Percentiles rank a stretch among this genome's conserved stretches.
phyloP scores from a whole-genome alignment of 768 basidiomycete genomes.

The Xerocomellus intermedius region DNA sequence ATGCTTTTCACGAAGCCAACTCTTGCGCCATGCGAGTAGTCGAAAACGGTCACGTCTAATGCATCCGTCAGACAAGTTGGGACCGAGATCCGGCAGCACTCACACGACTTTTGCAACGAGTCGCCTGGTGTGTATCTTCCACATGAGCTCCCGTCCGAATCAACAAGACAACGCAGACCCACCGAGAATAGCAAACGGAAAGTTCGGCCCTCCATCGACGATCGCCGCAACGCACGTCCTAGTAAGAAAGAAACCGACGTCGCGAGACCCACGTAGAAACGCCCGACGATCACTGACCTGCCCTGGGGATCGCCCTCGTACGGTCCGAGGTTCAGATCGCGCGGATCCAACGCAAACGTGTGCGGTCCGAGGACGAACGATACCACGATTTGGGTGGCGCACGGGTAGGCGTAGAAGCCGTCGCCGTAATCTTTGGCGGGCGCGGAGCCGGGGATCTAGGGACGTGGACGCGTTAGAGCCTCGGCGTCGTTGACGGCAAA shows the following conservation, averaged over 20 bases:
- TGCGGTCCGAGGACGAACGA: conserved; percentile 46
- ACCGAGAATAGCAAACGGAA: conserved; percentile 20
- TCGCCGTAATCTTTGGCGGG: conserved; percentile 42
- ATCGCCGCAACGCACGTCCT: conserved; percentile 60
- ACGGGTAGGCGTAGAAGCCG: conserved; percentile 58
- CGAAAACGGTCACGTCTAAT: conserved; percentile 60
- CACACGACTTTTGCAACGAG: conserved; percentile 67
- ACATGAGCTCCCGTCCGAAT: background rate
- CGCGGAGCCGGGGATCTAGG: conserved; percentile 50
- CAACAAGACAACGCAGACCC: background rate
- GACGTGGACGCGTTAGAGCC: background rate
- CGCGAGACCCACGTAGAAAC: background rate
- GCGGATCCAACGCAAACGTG: conserved; percentile 40
- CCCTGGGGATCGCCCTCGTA: conserved; percentile 28
- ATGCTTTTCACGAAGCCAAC: conserved; percentile 60
- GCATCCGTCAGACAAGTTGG: background rate
- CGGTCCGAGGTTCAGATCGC: conserved; percentile 58
- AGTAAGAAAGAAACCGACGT: background rate
- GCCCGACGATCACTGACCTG: conserved; percentile 20
- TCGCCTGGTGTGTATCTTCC: conserved; percentile 38
- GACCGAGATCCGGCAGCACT: conserved; percentile 14
- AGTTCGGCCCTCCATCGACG: conserved; percentile 33
- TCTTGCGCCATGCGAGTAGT: conserved; percentile 51
- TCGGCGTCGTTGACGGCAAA: background rate
- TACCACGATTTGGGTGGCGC: conserved; percentile 35